These are phyloP conservation scores for Aspergillus hancockii DNA, from an alignment of 495 filamentous ascomycete species.

Conservation along the genomic window DNA sequence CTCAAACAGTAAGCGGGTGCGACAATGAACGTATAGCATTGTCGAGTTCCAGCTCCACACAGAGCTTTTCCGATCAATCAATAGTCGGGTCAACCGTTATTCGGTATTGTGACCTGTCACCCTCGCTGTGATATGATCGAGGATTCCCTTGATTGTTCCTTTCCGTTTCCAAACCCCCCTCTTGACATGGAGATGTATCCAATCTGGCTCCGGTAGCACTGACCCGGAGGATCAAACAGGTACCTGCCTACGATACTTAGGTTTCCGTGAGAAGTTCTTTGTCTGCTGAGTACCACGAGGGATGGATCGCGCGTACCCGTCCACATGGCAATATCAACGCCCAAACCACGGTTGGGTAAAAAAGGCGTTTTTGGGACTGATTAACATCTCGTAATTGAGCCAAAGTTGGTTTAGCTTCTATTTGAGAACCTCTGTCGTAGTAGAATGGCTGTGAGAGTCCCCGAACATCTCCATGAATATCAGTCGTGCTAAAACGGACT, in stretches of 20 bases:
- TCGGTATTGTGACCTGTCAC: slow-evolving; percentile 11
- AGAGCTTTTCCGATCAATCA: slow-evolving; percentile 23
- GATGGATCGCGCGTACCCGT: slow-evolving; percentile 26
- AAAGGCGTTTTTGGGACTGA: slow-evolving; percentile 14
- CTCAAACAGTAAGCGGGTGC: slow-evolving; percentile 14
- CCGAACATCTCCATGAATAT: neutral
- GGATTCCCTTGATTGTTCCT: neutral
- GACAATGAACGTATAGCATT: slow-evolving; percentile 19
- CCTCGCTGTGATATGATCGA: neutral
- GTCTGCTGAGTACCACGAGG: slow-evolving; percentile 25
- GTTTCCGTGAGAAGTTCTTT: slow-evolving; percentile 13
- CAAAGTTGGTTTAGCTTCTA: neutral
- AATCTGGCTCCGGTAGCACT: neutral
- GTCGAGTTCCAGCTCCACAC: slow-evolving; percentile 16
- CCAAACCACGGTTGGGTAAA: slow-evolving; percentile 4
- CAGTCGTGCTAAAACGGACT: neutral
- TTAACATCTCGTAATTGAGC: neutral
- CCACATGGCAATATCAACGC: slow-evolving; percentile 27
- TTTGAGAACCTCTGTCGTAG: no score
- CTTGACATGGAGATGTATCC: neutral
- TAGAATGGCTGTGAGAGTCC: neutral
- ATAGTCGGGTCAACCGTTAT: slow-evolving; percentile 20
- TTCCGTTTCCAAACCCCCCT: neutral
- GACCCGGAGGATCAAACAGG: neutral
- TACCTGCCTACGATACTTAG: neutral